Percentiles rank a stretch among this genome's conserved stretches.
Evolutionary conservation across 148 eudicot species (phyloP).

Genomic region (Spergularia bocconei): DNA sequence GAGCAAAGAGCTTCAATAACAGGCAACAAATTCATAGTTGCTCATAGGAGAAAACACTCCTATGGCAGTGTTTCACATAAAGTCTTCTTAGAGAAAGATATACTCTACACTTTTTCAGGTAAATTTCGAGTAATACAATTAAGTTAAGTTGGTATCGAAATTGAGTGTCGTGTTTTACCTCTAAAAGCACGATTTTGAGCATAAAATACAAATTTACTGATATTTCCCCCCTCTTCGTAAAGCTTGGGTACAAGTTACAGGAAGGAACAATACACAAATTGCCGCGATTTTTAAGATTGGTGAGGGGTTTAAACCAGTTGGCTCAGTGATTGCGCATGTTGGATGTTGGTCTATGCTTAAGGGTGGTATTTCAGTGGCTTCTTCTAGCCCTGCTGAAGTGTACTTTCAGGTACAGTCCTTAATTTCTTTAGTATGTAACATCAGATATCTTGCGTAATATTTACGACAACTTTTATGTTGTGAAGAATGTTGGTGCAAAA

Average conservation of each 20-base stretch:
- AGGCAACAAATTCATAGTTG: slow-evolving; percentile 48
- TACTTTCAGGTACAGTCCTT: slow-evolving; percentile 33
- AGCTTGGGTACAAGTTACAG: slow-evolving; percentile 59
- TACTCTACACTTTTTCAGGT: slow-evolving; percentile 63
- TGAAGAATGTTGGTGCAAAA: too few species aligned
- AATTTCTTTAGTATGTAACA: too few species aligned
- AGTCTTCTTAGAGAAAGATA: slow-evolving; percentile 33
- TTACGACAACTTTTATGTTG: too few species aligned
- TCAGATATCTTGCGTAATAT: too few species aligned
- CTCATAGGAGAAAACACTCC: slow-evolving; percentile 30
- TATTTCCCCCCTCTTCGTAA: too few species aligned
- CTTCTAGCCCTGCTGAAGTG: slow-evolving; percentile 27
- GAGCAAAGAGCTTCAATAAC: slow-evolving; percentile 25
- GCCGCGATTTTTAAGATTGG: slow-evolving; percentile 23
- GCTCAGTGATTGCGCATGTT: slow-evolving; percentile 41
- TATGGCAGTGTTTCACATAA: slow-evolving; percentile 38
- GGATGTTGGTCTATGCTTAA: slow-evolving; percentile 74
- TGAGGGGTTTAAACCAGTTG: slow-evolving; percentile 29
- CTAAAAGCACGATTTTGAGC: neutral
- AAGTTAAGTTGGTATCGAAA: too few species aligned
- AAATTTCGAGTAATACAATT: neutral
- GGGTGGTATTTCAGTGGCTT: slow-evolving; percentile 45
- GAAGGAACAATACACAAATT: slow-evolving; percentile 34
- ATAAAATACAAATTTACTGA: too few species aligned
- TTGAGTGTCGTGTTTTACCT: too few species aligned